These are phyloP conservation scores for Mercurialis annua DNA, from an alignment of 345 rosid species.

Conservation along the genomic window DNA sequence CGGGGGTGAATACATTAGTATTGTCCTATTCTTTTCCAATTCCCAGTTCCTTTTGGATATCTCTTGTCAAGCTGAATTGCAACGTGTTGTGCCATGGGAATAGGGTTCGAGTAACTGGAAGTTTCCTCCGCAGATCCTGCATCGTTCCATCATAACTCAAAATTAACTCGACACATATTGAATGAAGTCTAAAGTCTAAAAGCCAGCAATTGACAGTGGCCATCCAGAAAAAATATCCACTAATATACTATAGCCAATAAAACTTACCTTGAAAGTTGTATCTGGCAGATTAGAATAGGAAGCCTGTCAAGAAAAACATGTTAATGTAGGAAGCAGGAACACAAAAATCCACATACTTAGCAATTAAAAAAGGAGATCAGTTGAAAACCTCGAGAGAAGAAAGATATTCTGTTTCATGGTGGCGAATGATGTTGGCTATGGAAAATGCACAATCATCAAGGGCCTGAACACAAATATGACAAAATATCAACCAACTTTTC, in stretches of 20 bases:
- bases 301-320: conserved; percentile 44
- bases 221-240: background rate
- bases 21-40: conserved; percentile 46
- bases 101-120: conserved; percentile 86
- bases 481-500: conserved; percentile 3
- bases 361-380: conserved; percentile 4
- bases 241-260: too few species aligned
- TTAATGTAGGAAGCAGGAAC: conserved; percentile 9
- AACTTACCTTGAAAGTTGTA: conserved; percentile 77
- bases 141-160: background rate
- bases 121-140: conserved; percentile 98
- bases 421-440: conserved; percentile 64
- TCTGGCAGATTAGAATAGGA: conserved; percentile 91
- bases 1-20: background rate
- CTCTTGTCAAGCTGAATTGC: conserved; percentile 90
- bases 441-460: conserved; percentile 79
- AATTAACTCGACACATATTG: background rate
- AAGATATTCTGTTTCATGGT: conserved; percentile 89
- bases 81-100: conserved; percentile 95
- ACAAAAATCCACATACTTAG: conserved; percentile 5
- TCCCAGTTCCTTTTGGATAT: conserved; percentile 84
- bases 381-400: conserved; percentile 75
- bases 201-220: background rate
- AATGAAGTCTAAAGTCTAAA: background rate
- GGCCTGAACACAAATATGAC: conserved; percentile 46